Evolutionary conservation across 1,139 yeast genomes (phyloP), one percentile per base, ranked within the genome.

Genomic region (Pichia terricola): DNA sequence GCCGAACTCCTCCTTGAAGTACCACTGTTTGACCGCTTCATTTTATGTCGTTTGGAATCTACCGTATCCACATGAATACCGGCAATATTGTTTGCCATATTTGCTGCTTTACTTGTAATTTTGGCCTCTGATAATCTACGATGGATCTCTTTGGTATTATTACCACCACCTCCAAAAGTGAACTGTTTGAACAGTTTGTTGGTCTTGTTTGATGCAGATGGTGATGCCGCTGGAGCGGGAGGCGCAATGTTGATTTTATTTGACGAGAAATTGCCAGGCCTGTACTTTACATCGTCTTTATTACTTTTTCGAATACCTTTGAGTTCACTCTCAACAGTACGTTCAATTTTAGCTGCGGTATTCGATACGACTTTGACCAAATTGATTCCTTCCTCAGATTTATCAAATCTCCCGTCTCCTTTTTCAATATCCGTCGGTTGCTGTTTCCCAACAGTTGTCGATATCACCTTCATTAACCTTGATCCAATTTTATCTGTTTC

Each of bases 51-150:
- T 25, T 30, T 30, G 26, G 40, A 41, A 39, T 50, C 53, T 4
- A 50, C 40, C 2, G 53, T 47, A 28, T 40, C 37, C n/a, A 33
- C 45, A 35, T 58, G 62, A 36, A 68, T 63, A 4, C 75, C 75
- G 3, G 75, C 74, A 31, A 69, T 65, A 41, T 64, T 65, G 46
- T 70, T 66, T 1, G 75, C 58, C 39, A 69, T 65, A 9, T 56
- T 53, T 1, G 70, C 71, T 2, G 74, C 73, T 33, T 57, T 61
- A 10, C 52, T 50, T 1, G 72, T 64, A 41, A 70, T 64, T 34
- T 64, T 65, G 4, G 68, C 69, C 26, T 58, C 58, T 6, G 58
- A 51, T 31, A 67, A 46, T 22, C 64, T 53, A 25, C 59, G 57
- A n/a, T 58, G 53, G 35, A 68, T 53, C 28, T 64, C 67, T 8